Conservation (phyloP, 495 filamentous ascomycete species). For the Letharia columbiana region DNA sequence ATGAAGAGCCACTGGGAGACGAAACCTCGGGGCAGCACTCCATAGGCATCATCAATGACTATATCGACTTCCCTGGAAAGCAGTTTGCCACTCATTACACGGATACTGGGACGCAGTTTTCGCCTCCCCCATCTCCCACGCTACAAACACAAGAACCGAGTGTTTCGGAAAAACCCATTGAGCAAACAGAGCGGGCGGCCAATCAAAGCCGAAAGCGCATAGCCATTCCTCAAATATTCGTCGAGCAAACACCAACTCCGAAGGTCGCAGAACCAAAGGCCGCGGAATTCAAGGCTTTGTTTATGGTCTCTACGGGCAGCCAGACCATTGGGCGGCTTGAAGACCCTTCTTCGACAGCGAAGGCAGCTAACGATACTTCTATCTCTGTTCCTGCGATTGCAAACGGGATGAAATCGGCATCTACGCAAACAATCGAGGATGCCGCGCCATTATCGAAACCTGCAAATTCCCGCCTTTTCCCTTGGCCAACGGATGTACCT, state of each 20-base stretch:
- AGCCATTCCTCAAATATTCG: constrained; percentile 28
- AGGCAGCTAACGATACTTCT: constrained; percentile 34
- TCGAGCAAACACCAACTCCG: constrained; percentile 18
- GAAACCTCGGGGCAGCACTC: constrained; percentile 8
- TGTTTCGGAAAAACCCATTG: constrained; percentile 35
- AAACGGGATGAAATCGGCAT: constrained; percentile 43
- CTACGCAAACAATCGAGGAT: constrained; percentile 65
- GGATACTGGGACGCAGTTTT: constrained; percentile 72
- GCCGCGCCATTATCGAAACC: constrained; percentile 23
- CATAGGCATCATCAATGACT: constrained; percentile 5
- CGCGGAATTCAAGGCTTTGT: constrained; percentile 29
- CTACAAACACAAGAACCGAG: constrained; percentile 34
- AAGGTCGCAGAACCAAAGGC: constrained; percentile 20
- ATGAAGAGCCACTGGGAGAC: constrained; percentile 12
- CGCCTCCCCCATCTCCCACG: constrained; percentile 68
- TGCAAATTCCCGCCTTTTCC: constrained; percentile 23
- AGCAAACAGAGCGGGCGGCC: constrained; percentile 34
- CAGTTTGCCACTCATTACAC: constrained; percentile 41
- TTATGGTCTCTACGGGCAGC: constrained; percentile 63
- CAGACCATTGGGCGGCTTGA: constrained; percentile 61
- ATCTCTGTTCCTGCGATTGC: constrained; percentile 18
- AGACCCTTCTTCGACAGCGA: constrained; percentile 63
- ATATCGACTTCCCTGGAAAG: constrained; percentile 8
- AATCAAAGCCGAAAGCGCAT: constrained; percentile 63
- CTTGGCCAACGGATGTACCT: constrained; percentile 40